Evolutionary conservation across 805 yeast species (phyloP).

Genomic region (Wickerhamomyces ciferrii): DNA sequence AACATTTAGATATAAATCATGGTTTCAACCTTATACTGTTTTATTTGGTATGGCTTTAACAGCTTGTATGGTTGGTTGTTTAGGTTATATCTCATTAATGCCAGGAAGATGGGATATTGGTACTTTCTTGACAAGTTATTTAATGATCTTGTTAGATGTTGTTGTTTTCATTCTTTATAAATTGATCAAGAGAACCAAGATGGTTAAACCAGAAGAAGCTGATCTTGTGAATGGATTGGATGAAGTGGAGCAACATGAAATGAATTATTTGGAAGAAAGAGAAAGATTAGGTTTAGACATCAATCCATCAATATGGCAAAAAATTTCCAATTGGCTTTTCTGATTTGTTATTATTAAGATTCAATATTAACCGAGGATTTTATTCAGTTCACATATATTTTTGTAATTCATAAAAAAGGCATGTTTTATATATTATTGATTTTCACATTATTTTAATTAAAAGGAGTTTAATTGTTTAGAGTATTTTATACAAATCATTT

Average conservation of each 20-base stretch:
- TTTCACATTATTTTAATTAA: background rate
- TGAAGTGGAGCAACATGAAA: slow-evolving; percentile 53
- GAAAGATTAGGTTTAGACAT: background rate
- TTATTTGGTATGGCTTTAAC: slow-evolving; percentile 37
- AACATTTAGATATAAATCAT: slow-evolving; percentile 39
- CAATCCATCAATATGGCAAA: background rate
- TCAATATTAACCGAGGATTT: no score
- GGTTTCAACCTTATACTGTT: slow-evolving; percentile 52
- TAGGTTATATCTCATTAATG: slow-evolving; percentile 64
- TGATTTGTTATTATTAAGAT: background rate
- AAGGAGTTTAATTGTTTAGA: background rate
- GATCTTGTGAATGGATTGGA: slow-evolving; percentile 45
- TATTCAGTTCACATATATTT: no score
- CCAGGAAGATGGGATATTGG: slow-evolving; percentile 56
- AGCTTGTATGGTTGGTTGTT: slow-evolving; percentile 42
- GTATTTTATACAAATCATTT: background rate
- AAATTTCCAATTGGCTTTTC: background rate
- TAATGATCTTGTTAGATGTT: slow-evolving; percentile 57
- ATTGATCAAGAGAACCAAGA: slow-evolving; percentile 35
- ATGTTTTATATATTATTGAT: no score
- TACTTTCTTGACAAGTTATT: slow-evolving; percentile 57
- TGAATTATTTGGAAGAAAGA: slow-evolving; percentile 3
- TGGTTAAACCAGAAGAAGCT: slow-evolving; percentile 35
- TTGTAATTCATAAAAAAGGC: no score
- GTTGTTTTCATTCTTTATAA: slow-evolving; percentile 43